Evolutionary conservation across 305 asterid genomes (phyloP), one percentile per base, ranked within the genome.

Genomic region (Stenogyne calaminthoides): DNA sequence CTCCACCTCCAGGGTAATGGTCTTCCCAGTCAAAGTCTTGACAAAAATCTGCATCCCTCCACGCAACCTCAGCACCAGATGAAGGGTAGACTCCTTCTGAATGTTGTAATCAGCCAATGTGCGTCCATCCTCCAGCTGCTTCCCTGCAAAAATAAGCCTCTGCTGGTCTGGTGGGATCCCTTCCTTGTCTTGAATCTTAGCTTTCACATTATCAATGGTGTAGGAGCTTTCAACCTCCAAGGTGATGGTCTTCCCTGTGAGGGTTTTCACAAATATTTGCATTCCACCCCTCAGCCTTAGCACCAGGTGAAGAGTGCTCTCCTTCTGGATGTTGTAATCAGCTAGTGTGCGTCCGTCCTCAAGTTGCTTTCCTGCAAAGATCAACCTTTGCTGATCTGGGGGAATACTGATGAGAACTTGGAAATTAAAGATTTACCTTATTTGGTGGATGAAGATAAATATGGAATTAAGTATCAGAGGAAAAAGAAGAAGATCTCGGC

Each of bases 241-340:
- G 51, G 62, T 52, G 59, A 67, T 67, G 62, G 72, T 67, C 27
- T 67, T 67, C 5, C 72, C 72, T 0, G 62, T 67, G 1, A 67
- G 11, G 27, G 71, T 67, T 46, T 67, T 67, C 2, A 67, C 71
- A 27, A 67, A 67, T 12, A 67, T 67, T 15, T 67, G 71, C 71
- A 67, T 67, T 5, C 71, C 71, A 14, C 71, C 71, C 42, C 71
- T 51, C 29, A 67, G 44, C 29, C 71, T 32, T n/a, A 67, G 59
- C 16, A 67, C 71, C 60, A 67, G 52, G 60, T 67, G 71, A 6
- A 67, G 71, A 32, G 71, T 67, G 5, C 16, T 7, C 71, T 67
- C 71, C 46, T 67, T 67, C 19, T 67, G 71, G 29, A 67, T 67
- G 60, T 67, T 67, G 46, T 67, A 67, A 11, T 67, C 71, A 3